Evolutionary conservation across 2,329 filamentous ascomycete species (phyloP).

Genomic region (Dothistroma pini): DNA sequence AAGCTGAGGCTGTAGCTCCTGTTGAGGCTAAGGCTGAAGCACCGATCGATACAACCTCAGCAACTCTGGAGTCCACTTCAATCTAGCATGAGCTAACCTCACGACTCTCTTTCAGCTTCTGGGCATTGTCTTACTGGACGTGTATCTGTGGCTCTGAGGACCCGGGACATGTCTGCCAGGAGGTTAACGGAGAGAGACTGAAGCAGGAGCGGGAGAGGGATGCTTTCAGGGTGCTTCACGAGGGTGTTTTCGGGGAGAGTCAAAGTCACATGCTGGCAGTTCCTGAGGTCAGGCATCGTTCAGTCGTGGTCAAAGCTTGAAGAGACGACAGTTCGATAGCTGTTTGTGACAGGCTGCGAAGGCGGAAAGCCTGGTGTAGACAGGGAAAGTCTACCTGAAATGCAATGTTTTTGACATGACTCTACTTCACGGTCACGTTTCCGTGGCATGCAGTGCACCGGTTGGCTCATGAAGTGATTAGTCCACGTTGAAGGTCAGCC

Average conservation of each 20-base stretch:
- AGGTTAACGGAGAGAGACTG: constrained; percentile 5
- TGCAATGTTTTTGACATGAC: not conserved
- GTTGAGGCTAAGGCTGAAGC: not conserved
- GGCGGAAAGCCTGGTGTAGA: not conserved
- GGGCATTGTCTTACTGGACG: constrained; percentile 16
- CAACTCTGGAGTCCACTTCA: not conserved
- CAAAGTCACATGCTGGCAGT: not conserved
- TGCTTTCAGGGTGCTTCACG: not conserved
- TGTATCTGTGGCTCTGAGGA: constrained; percentile 27
- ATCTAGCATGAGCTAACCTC: not conserved
- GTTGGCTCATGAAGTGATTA: not conserved
- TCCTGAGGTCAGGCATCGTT: not conserved
- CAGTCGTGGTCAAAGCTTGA: not conserved
- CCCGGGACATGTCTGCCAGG: constrained; percentile 22
- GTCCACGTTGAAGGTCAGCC: too few species aligned
- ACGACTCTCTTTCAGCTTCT: not conserved
- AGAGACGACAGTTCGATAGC: not conserved
- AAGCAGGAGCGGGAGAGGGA: constrained; percentile 2
- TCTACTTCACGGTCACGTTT: not conserved
- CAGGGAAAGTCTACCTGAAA: not conserved
- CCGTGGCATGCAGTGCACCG: not conserved
- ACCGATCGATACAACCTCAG: not conserved
- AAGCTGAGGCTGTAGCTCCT: not conserved
- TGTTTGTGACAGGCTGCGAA: not conserved
- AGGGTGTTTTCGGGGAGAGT: not conserved